Evolutionary conservation across 208 protist genomes (phyloP).

Genomic region (Trypanosoma cruzi): DNA sequence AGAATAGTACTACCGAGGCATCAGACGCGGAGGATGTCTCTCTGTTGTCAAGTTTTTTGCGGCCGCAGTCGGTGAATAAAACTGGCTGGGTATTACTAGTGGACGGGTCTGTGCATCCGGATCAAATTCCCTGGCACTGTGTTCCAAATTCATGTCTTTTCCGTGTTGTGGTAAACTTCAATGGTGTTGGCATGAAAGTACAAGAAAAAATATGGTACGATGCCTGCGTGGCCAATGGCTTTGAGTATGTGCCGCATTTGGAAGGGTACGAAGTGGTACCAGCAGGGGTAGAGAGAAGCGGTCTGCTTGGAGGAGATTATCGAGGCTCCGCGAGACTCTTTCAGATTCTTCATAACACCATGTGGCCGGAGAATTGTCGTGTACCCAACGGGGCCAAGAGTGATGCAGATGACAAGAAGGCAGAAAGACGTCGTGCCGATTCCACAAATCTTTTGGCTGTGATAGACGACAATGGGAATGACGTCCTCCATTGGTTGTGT

Average conservation of each 20-base stretch:
- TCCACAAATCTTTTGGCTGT: slow-evolving; percentile 6
- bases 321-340: slow-evolving; percentile 43
- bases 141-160: slow-evolving; percentile 34
- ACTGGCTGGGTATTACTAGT: slow-evolving; percentile 52
- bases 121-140: slow-evolving; percentile 48
- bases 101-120: slow-evolving; percentile 27
- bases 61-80: neutral
- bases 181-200: neutral
- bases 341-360: slow-evolving; percentile 59
- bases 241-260: slow-evolving; percentile 36
- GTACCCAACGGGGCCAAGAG: neutral
- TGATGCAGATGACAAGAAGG: neutral
- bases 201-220: slow-evolving; percentile 27
- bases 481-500: slow-evolving; percentile 16
- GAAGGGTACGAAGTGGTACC: slow-evolving; percentile 24
- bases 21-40: neutral
- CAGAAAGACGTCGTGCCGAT: no score
- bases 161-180: slow-evolving; percentile 38
- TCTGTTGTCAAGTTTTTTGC: neutral
- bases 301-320: slow-evolving; percentile 46
- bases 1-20: neutral
- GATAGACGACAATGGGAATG: slow-evolving; percentile 2
- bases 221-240: slow-evolving; percentile 36
- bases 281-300: slow-evolving; percentile 14
- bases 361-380: slow-evolving; percentile 46